Evolutionary conservation across 345 rosid species (phyloP).

Genomic region (Lagerstroemia speciosa): DNA sequence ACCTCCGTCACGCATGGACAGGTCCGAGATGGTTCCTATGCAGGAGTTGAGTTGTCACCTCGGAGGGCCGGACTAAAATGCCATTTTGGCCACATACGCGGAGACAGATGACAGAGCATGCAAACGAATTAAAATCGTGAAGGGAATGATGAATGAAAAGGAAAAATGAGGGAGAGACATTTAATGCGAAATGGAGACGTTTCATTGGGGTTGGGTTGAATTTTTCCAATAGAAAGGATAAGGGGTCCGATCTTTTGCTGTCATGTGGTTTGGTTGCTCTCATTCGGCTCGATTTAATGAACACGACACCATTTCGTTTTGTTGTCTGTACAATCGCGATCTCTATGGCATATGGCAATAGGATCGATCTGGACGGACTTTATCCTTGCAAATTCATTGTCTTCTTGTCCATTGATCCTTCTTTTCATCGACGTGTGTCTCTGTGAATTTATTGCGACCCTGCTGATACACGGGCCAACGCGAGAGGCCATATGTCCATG

Average conservation of each 20-base stretch:
- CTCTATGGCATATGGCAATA: not conserved
- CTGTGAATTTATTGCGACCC: not conserved
- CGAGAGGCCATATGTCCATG: not conserved
- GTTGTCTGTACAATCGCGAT: not conserved
- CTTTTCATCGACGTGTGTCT: not conserved
- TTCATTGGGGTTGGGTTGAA: not conserved
- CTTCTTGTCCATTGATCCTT: not conserved
- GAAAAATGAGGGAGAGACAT: not conserved
- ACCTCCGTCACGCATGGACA: not conserved
- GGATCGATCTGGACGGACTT: not conserved
- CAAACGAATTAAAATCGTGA: not conserved
- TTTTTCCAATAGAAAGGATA: not conserved
- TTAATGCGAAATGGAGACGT: slow-evolving; percentile 4
- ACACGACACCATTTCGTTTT: not conserved
- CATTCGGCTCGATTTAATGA: not conserved
- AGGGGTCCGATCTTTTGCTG: slow-evolving; percentile 1
- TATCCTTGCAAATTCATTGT: not conserved
- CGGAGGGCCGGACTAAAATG: not conserved
- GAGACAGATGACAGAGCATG: slow-evolving; percentile 3
- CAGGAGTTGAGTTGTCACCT: not conserved
- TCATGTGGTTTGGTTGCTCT: slow-evolving; percentile 5
- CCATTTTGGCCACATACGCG: not conserved
- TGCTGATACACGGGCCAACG: not conserved
- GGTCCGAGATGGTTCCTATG: not conserved
- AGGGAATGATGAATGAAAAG: slow-evolving; percentile 3